A percentile compares a stretch with the other conserved stretches of the same genome.
Conservation (phyloP, 176 grass and related monocot species). For the Oryza glumipatula region DNA sequence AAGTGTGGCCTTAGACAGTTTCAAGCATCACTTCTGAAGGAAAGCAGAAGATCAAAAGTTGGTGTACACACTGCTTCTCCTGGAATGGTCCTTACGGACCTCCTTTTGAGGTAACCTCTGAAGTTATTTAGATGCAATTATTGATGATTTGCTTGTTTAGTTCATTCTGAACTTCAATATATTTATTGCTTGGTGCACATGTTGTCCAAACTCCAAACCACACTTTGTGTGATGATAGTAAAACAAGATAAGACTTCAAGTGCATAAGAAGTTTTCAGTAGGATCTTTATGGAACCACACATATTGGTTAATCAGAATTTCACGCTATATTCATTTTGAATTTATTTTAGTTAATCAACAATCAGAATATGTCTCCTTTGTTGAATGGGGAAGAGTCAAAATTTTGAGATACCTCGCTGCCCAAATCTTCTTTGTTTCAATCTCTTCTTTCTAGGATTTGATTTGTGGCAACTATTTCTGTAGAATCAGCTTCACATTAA, state of each 20-base stretch:
- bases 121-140: slow-evolving; percentile 30
- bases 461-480: neutral
- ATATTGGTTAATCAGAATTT: neutral
- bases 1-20: slow-evolving; percentile 97
- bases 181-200: neutral
- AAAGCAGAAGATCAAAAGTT: slow-evolving; percentile 90
- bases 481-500: neutral
- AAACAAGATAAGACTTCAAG: neutral
- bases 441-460: neutral
- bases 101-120: slow-evolving; percentile 80
- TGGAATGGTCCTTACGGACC: slow-evolving; percentile 97
- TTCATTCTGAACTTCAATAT: slow-evolving; percentile 11
- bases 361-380: neutral
- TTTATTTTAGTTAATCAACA: neutral
- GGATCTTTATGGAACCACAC: neutral
- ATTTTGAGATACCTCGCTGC: neutral
- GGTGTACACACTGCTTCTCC: slow-evolving; percentile 97
- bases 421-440: neutral
- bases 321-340: neutral
- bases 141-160: slow-evolving; percentile 10
- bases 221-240: neutral
- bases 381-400: neutral
- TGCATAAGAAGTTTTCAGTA: neutral
- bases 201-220: slow-evolving; percentile 32
- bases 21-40: slow-evolving; percentile 87